These are phyloP conservation scores for Sordariomycetes sp. DNA, from an alignment of 2,329 filamentous ascomycete genomes.

Conservation along the genomic window DNA sequence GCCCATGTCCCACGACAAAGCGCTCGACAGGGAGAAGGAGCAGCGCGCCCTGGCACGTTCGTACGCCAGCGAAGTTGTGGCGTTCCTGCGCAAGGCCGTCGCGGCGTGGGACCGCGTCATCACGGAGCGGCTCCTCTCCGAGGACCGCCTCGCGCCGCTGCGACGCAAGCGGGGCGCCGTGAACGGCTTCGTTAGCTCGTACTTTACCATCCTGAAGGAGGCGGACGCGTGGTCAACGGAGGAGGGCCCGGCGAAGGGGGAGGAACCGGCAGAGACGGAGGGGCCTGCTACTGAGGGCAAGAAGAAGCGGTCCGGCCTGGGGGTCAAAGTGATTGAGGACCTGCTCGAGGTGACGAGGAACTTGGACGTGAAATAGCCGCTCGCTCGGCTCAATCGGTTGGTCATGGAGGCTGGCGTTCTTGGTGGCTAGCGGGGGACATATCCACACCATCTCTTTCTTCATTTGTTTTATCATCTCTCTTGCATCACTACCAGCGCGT, in stretches of 20 bases:
- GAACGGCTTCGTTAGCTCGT: slow-evolving; percentile 14
- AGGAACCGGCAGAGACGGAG: background rate
- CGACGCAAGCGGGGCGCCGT: slow-evolving; percentile 18
- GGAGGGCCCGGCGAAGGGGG: background rate
- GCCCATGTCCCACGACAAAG: background rate
- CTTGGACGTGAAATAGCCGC: too few relatives aligned
- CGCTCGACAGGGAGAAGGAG: background rate
- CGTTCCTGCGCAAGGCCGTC: slow-evolving; percentile 31
- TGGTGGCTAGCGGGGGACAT: too few relatives aligned
- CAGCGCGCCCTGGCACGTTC: slow-evolving; percentile 13
- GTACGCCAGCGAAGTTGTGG: slow-evolving; percentile 25
- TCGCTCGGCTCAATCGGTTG: too few relatives aligned
- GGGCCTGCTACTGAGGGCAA: background rate
- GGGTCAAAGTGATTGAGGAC: too few relatives aligned
- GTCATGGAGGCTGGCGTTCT: too few relatives aligned
- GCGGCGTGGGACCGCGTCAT: slow-evolving; percentile 28
- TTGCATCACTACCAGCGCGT: background rate
- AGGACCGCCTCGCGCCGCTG: slow-evolving; percentile 18
- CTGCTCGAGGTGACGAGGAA: too few relatives aligned
- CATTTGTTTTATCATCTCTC: too few relatives aligned
- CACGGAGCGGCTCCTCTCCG: slow-evolving; percentile 23
- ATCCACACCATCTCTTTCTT: too few relatives aligned
- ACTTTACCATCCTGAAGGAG: background rate
- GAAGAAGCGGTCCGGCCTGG: too few relatives aligned
- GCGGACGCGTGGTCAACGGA: background rate